Base-by-base conservation (phyloP, 805 yeast species). In the Pichia rugopelliculosa region DNA sequence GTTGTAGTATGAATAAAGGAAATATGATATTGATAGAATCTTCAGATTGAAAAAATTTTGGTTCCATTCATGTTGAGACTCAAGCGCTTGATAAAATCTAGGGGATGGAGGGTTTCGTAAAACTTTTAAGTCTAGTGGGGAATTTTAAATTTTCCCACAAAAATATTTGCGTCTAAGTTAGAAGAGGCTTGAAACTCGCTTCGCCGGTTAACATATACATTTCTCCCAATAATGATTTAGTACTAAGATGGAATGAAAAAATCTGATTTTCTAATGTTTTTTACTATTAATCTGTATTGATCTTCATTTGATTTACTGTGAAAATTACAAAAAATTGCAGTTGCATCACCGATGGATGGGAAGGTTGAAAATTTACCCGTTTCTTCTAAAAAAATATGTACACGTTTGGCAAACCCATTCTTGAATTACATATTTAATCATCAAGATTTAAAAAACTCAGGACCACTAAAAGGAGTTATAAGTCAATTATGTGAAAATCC, bases 391-490 rank as follows among this genome's bases (percentile, higher is more conserved):
- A 34, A 39, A 9, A 45, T 4, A 59, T 71, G 39, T 22, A 36
- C 49, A 4, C 18, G 22, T 39, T 65, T 82, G 46, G 64, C 74
- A 47, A 83, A 84, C 56, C 88, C 90, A 9, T 66, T 82, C 33
- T 66, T 84, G 27, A 80, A 84, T 60, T 72, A 80, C 36, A 62
- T 84, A 7, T 83, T 85, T 68, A 81, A 83, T 65, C 79, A 83
- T 55, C 82, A 84, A 0, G 69, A 66, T 48, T 79, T 79, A 2
- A 50, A 61, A 7, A 64, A 62, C n/a, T 68, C 74, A 0, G 73
- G 80, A 12, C 15, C 65, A 73, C 44, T 60, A 21, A 74, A 71
- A 48, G 70, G 69, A n/a, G 66, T 77, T 8, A 69, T 79, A 34
- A 59, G 64, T 4, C 71, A 62, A 43, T 56, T 83, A 22, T 56